Evolutionary conservation across 2,329 filamentous ascomycete genomes (phyloP).

Genomic region (Paraphoma chrysanthemicola): DNA sequence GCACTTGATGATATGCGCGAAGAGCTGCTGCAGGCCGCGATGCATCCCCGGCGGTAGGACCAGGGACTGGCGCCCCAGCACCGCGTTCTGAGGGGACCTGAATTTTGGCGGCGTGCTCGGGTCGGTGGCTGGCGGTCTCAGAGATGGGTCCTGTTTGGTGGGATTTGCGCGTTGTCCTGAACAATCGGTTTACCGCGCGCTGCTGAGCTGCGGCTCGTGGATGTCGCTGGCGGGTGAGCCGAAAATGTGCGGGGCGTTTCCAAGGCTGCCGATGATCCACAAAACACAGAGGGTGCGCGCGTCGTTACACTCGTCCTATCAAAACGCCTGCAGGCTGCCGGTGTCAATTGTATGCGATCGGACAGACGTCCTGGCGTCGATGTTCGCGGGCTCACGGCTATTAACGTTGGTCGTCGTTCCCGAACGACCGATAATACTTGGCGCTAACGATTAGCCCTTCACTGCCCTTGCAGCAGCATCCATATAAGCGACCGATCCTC

Average conservation of each 20-base stretch:
- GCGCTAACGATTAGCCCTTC: background rate
- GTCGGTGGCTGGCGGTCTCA: background rate
- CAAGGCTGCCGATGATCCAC: background rate
- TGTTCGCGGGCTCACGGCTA: constrained; percentile 6
- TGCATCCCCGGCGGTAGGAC: constrained; percentile 24
- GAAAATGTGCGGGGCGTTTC: background rate
- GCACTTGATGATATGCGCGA: constrained; percentile 21
- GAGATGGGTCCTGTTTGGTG: background rate
- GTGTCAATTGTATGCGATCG: background rate
- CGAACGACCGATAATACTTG: background rate
- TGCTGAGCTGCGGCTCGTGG: constrained; percentile 3
- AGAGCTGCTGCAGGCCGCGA: constrained; percentile 26
- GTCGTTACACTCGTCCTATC: background rate
- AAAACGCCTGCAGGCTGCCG: background rate
- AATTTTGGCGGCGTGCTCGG: constrained; percentile 37
- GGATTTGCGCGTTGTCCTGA: background rate
- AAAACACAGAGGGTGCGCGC: background rate
- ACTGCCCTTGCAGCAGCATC: constrained; percentile 2
- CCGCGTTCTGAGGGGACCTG: constrained; percentile 25
- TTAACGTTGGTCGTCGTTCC: constrained; percentile 3
- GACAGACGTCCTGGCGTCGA: background rate
- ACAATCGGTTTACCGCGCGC: background rate
- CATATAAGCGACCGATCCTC: constrained; percentile 2
- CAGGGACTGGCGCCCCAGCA: constrained; percentile 29
- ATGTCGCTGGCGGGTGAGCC: constrained; percentile 3